A percentile compares a stretch with the other conserved stretches of the same genome.
These are phyloP conservation scores for Sophora flavescens DNA, from an alignment of 306 rosid genomes.

Conservation along the genomic window DNA sequence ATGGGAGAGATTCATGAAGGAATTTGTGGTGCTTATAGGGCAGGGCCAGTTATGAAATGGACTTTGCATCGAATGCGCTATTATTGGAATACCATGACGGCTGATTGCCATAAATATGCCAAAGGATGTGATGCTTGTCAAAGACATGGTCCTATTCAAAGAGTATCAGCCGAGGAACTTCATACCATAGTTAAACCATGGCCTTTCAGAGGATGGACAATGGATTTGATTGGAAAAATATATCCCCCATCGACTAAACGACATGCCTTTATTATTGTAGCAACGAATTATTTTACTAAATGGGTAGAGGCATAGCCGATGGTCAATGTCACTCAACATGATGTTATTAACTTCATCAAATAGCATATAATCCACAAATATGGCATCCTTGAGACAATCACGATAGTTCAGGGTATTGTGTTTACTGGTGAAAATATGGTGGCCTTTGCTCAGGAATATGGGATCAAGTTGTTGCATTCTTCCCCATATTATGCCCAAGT, in stretches of 20 bases:
- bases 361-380: no score
- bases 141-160: background rate
- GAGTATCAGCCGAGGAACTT: background rate
- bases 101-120: background rate
- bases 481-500: no score
- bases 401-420: background rate
- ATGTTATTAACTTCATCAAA: no score
- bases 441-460: background rate
- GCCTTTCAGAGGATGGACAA: background rate
- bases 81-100: no score
- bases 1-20: no score
- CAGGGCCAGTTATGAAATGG: no score
- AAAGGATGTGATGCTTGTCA: background rate
- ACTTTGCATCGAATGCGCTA: no score
- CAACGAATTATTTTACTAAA: background rate
- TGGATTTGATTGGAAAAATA: no score
- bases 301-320: background rate
- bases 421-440: background rate
- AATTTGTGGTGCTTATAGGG: no score
- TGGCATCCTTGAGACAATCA: background rate
- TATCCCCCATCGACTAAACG: background rate
- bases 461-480: no score
- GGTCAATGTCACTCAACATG: background rate
- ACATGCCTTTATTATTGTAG: background rate
- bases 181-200: background rate